Evolutionary conservation across 2,329 filamentous ascomycete genomes (phyloP).

Genomic region (Fusarium duplospermum): DNA sequence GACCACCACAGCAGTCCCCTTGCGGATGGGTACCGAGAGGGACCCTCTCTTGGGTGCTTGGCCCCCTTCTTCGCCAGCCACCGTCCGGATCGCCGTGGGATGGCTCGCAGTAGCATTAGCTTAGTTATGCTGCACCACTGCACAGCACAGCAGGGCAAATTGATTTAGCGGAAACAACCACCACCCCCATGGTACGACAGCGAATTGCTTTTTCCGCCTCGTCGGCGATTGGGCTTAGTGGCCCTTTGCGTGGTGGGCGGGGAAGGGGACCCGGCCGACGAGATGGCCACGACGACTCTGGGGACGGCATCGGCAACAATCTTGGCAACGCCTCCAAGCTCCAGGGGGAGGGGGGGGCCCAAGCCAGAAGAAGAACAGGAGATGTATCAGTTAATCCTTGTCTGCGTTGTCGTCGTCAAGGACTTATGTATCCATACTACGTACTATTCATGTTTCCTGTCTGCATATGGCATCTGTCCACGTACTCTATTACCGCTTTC

Average conservation of each 20-base stretch:
- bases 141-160: not conserved
- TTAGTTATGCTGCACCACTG: not conserved
- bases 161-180: not conserved
- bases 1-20: not conserved
- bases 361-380: not conserved
- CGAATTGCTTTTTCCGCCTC: slow-evolving; percentile 13
- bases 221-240: not conserved
- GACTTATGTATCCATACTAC: not conserved
- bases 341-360: not conserved
- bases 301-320: not conserved
- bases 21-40: not conserved
- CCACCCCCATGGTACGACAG: not conserved
- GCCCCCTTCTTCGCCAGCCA: not conserved
- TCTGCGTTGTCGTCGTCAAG: not conserved
- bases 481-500: not conserved
- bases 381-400: not conserved
- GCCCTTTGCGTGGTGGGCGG: not conserved
- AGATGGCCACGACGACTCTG: not conserved
- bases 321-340: not conserved
- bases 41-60: not conserved
- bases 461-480: not conserved
- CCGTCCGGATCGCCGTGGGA: not conserved
- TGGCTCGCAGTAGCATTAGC: not conserved
- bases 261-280: not conserved
- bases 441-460: not conserved